A percentile compares a stretch with the other conserved stretches of the same genome.
Conservation (phyloP, 2,329 filamentous ascomycete species). For the Lasiodiplodia citricola region DNA sequence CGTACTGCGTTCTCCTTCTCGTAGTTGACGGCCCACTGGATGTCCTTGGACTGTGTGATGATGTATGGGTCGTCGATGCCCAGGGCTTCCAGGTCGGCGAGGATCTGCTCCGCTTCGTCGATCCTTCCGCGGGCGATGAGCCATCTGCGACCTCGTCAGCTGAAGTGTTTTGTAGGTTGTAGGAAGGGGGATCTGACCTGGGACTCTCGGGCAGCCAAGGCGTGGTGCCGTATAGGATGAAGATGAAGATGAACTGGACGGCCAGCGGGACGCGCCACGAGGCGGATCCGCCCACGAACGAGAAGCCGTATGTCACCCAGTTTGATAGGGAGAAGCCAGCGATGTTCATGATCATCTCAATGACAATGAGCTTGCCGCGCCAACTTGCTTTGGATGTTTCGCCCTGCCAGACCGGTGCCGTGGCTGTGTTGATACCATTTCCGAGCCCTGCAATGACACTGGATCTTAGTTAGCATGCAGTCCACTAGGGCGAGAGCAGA, state of each 20-base stretch:
- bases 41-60: conserved; percentile 51
- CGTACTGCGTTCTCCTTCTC: conserved; percentile 56
- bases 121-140: conserved; percentile 51
- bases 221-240: conserved; percentile 52
- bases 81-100: conserved; percentile 55
- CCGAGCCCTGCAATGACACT: conserved; percentile 55
- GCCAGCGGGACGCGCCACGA: conserved; percentile 56
- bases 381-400: conserved; percentile 53
- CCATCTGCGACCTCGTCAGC: conserved; percentile 39
- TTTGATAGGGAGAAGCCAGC: conserved; percentile 57
- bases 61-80: conserved; percentile 53
- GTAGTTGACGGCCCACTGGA: conserved; percentile 55
- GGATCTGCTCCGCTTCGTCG: conserved; percentile 55
- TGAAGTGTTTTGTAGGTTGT: background rate
- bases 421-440: conserved; percentile 58
- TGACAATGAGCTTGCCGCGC: conserved; percentile 53
- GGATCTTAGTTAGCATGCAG: background rate
- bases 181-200: conserved; percentile 25
- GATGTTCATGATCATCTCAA: conserved; percentile 59
- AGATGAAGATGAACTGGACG: conserved; percentile 57
- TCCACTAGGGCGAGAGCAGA: background rate
- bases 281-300: conserved; percentile 49
- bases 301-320: conserved; percentile 60
- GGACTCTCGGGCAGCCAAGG: conserved; percentile 56
- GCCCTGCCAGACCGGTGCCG: conserved; percentile 57